A percentile compares a stretch with the other conserved stretches of the same genome.
phyloP scores from a whole-genome alignment of 2,329 filamentous ascomycete genomes.

The Cladosporium sp. region DNA sequence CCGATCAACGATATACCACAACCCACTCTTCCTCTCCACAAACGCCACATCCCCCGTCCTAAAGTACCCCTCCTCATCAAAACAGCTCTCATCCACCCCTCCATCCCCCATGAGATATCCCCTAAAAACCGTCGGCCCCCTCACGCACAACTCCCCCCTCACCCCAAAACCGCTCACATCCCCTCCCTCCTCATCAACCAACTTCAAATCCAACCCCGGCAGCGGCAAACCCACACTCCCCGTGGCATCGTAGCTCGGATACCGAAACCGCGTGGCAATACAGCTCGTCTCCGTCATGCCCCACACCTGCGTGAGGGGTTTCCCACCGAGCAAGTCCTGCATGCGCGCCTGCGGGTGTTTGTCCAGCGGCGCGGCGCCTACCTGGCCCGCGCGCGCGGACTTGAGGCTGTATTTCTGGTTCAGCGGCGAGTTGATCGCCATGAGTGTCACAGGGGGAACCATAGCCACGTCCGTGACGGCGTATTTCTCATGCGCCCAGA shows the following conservation, averaged over 20 bases:
- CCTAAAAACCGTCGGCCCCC: constrained; percentile 50
- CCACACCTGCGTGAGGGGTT: constrained; percentile 47
- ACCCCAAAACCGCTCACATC: constrained; percentile 50
- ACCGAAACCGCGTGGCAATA: constrained; percentile 35
- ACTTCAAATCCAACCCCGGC: constrained; percentile 42
- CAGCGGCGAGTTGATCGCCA: constrained; percentile 48
- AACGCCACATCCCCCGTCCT: constrained; percentile 54
- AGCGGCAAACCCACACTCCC: constrained; percentile 42
- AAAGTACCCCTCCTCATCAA: constrained; percentile 51
- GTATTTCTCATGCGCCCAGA: constrained; percentile 44
- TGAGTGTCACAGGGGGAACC: constrained; percentile 51
- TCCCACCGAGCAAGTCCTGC: constrained; percentile 39
- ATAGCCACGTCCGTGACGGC: constrained; percentile 47
- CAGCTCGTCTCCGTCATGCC: constrained; percentile 45
- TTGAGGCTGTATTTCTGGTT: constrained; percentile 43
- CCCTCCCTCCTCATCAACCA: constrained; percentile 54
- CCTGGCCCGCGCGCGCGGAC: constrained; percentile 33
- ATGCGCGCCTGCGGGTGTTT: constrained; percentile 47
- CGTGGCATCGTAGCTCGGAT: constrained; percentile 38
- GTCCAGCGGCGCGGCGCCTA: constrained; percentile 49
- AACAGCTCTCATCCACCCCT: constrained; percentile 46
- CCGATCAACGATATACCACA: constrained; percentile 54
- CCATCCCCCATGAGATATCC: constrained; percentile 54
- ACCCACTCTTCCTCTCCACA: constrained; percentile 40
- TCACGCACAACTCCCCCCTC: constrained; percentile 51